Evolutionary conservation across 306 rosid species (phyloP).

Genomic region (Prunus padus): DNA sequence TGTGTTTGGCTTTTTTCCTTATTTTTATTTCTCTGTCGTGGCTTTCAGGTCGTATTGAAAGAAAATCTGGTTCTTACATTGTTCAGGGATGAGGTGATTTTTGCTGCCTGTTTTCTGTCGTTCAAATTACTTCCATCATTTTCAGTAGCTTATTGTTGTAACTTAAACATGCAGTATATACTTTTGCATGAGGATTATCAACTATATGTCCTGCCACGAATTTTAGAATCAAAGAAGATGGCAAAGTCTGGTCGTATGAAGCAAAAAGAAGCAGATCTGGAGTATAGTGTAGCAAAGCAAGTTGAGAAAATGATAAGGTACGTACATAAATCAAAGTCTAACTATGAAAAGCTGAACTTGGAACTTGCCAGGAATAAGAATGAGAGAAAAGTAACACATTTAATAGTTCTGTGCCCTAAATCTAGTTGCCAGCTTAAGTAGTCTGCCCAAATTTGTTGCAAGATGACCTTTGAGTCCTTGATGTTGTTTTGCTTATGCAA

Average conservation of each 20-base stretch:
- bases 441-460: too few species aligned
- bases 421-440: background rate
- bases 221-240: slow-evolving; percentile 96
- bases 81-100: slow-evolving; percentile 88
- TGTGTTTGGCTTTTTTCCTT: slow-evolving; percentile 9
- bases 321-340: slow-evolving; percentile 5
- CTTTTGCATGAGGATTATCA: slow-evolving; percentile 95
- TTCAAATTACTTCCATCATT: slow-evolving; percentile 8
- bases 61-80: slow-evolving; percentile 84
- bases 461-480: background rate
- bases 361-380: background rate
- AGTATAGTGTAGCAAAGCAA: slow-evolving; percentile 96
- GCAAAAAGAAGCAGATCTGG: slow-evolving; percentile 97
- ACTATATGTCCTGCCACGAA: slow-evolving; percentile 80
- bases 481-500: slow-evolving; percentile 5
- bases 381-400: background rate
- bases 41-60: slow-evolving; percentile 81
- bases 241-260: slow-evolving; percentile 97
- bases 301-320: slow-evolving; percentile 99
- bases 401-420: background rate
- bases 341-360: background rate
- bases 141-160: slow-evolving; percentile 19
- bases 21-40: slow-evolving; percentile 17
- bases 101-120: slow-evolving; percentile 5
- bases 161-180: slow-evolving; percentile 57